A percentile compares a stretch with the other conserved stretches of the same genome.
phyloP scores from a whole-genome alignment of 257 asterid species.

The Hygrophila difformis region DNA sequence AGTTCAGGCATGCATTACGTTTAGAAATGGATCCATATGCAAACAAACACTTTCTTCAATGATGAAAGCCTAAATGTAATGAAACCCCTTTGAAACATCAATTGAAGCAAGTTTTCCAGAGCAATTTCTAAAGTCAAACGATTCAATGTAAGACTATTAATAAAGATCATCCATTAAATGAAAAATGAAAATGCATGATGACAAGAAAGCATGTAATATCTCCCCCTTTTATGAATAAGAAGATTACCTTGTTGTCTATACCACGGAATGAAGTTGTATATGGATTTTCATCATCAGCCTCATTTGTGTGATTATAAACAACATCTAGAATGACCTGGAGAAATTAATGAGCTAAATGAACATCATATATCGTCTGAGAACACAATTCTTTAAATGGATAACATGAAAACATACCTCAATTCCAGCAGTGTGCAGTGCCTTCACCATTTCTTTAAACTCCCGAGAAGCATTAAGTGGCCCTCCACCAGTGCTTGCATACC shows the following conservation, averaged over 20 bases:
- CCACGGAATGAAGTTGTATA: conserved; percentile 96
- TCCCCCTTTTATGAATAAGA: neutral
- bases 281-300: conserved; percentile 83
- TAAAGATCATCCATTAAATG: conserved; percentile 4
- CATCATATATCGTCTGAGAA: conserved; percentile 1
- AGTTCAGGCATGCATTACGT: neutral
- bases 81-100: neutral
- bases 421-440: conserved; percentile 89
- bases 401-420: conserved; percentile 54
- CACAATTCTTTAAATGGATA: conserved; percentile 13
- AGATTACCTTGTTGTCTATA: conserved; percentile 91
- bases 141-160: conserved; percentile 3
- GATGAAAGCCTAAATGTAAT: too few relatives aligned
- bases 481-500: conserved; percentile 89
- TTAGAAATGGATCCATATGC: neutral
- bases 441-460: conserved; percentile 91
- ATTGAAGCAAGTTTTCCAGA: conserved; percentile 3
- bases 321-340: conserved; percentile 89
- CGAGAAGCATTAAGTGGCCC: conserved; percentile 73
- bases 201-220: conserved; percentile 6
- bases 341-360: conserved; percentile 17
- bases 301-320: conserved; percentile 94
- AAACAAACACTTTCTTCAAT: too few relatives aligned
- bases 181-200: conserved; percentile 4
- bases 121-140: conserved; percentile 10